These are phyloP conservation scores for Purpureocillium lavendulum DNA, from an alignment of 2,329 filamentous ascomycete genomes.

Conservation along the genomic window DNA sequence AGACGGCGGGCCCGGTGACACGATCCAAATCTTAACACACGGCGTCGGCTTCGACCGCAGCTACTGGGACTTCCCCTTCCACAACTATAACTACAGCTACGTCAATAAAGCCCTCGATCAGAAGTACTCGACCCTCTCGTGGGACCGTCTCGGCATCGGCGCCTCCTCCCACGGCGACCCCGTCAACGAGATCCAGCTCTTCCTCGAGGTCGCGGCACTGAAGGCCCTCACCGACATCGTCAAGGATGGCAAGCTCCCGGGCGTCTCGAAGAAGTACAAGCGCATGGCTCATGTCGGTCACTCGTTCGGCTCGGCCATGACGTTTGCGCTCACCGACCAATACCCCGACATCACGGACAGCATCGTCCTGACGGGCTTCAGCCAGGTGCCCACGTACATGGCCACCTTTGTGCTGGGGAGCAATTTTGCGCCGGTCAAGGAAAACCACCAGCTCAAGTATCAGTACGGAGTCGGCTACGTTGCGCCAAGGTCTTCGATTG, in stretches of 20 bases:
- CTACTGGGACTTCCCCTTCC: constrained; percentile 54
- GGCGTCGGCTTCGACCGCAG: constrained; percentile 32
- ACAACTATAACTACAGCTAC: constrained; percentile 56
- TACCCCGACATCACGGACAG: constrained; percentile 47
- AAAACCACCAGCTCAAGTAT: constrained; percentile 15
- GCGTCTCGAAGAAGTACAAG: constrained; percentile 24
- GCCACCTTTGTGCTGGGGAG: constrained; percentile 32
- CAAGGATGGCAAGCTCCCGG: constrained; percentile 33
- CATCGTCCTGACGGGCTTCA: constrained; percentile 53
- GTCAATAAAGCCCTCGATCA: constrained; percentile 43
- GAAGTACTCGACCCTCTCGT: constrained; percentile 51
- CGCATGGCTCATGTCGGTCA: constrained; percentile 54
- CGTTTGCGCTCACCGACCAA: constrained; percentile 43
- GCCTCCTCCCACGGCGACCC: constrained; percentile 50
- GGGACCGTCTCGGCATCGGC: constrained; percentile 55
- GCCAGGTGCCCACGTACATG: constrained; percentile 36
- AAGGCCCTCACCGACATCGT: constrained; percentile 41
- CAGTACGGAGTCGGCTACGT: constrained; percentile 44
- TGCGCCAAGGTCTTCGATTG: constrained; percentile 32
- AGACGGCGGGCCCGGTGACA: constrained; percentile 27
- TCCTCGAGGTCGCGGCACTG: constrained; percentile 50
- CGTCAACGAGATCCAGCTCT: constrained; percentile 49
- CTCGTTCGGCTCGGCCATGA: constrained; percentile 53
- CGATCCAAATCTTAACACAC: constrained; percentile 32
- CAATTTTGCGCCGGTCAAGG: constrained; percentile 36